Conservation (phyloP, 768 basidiomycete species). For the Macrolepiota dolichaula region DNA sequence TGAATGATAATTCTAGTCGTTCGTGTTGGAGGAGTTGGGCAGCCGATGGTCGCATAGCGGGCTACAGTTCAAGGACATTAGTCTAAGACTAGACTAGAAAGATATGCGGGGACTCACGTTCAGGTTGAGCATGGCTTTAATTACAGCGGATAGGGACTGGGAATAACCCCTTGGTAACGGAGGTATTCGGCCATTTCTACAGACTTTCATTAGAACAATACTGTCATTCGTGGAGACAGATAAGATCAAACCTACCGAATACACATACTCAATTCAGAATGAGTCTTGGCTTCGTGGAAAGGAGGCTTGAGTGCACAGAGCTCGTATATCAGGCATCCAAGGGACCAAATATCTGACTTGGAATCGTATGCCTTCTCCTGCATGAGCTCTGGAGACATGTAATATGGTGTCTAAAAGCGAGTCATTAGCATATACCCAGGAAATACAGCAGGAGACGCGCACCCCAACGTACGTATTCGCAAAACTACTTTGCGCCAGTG, state of each 20-base stretch:
- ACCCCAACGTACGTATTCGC: conserved; percentile 98
- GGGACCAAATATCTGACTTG: conserved; percentile 98
- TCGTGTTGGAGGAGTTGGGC: conserved; percentile 80
- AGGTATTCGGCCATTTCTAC: conserved; percentile 85
- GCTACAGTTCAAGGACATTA: conserved; percentile 39
- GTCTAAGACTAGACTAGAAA: background rate
- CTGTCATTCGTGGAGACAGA: background rate
- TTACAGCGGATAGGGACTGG: conserved; percentile 63
- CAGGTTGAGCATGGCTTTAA: conserved; percentile 84
- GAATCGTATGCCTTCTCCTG: conserved; percentile 97
- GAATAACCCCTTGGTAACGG: conserved; percentile 85
- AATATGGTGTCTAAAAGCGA: conserved; percentile 84
- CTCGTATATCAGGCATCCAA: conserved; percentile 96
- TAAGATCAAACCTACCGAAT: conserved; percentile 54
- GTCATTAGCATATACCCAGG: background rate
- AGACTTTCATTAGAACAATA: background rate
- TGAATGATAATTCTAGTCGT: conserved; percentile 64
- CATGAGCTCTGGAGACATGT: conserved; percentile 99
- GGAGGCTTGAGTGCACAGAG: conserved; percentile 92
- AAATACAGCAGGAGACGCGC: conserved; percentile 25
- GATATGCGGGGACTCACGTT: conserved; percentile 47
- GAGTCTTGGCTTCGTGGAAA: conserved; percentile 91
- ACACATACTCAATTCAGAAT: conserved; percentile 76
- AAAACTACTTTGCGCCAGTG: conserved; percentile 82
- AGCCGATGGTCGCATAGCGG: conserved; percentile 83